Evolutionary conservation across 1,139 yeast genomes (phyloP).

Genomic region (Yamadazyma kanchanaburiensis): DNA sequence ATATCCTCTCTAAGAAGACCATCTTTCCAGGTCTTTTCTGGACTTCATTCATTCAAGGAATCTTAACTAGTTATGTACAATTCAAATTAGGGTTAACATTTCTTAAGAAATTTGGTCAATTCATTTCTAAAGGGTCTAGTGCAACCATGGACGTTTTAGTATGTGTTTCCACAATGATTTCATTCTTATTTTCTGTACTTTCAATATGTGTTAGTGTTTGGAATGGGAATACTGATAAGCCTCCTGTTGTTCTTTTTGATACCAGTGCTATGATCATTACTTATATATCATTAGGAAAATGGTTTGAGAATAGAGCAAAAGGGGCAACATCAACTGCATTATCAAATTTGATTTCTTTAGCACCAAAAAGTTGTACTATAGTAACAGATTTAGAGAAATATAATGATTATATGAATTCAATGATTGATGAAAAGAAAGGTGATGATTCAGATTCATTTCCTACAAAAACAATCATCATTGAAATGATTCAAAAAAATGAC

Average conservation of each 20-base stretch:
- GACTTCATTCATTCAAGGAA: slow-evolving; percentile 59
- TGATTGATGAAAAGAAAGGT: slow-evolving; percentile 10
- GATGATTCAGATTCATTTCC: slow-evolving; percentile 15
- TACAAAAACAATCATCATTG: slow-evolving; percentile 54
- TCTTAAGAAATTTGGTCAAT: slow-evolving; percentile 58
- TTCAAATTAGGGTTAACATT: slow-evolving; percentile 64
- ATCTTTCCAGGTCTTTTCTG: slow-evolving; percentile 53
- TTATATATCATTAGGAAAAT: slow-evolving; percentile 85
- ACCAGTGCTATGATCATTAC: slow-evolving; percentile 81
- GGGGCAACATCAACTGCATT: slow-evolving; percentile 91
- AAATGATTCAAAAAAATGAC: slow-evolving; percentile 74
- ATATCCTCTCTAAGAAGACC: slow-evolving; percentile 28
- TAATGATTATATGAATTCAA: slow-evolving; percentile 14
- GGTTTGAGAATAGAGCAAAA: slow-evolving; percentile 87
- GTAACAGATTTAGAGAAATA: slow-evolving; percentile 39
- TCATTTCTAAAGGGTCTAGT: slow-evolving; percentile 57
- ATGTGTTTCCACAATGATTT: slow-evolving; percentile 74
- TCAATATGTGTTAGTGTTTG: slow-evolving; percentile 48
- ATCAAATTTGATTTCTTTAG: slow-evolving; percentile 70
- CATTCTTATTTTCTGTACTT: slow-evolving; percentile 69
- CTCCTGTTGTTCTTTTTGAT: slow-evolving; percentile 80
- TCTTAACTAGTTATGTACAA: slow-evolving; percentile 65
- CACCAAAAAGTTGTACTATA: slow-evolving; percentile 76
- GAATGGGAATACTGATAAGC: slow-evolving; percentile 30
- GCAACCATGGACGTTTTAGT: slow-evolving; percentile 98